A percentile compares a stretch with the other conserved stretches of the same genome.
Evolutionary conservation across 2,329 filamentous ascomycete genomes (phyloP).

Genomic region (Falciphora oryzae): DNA sequence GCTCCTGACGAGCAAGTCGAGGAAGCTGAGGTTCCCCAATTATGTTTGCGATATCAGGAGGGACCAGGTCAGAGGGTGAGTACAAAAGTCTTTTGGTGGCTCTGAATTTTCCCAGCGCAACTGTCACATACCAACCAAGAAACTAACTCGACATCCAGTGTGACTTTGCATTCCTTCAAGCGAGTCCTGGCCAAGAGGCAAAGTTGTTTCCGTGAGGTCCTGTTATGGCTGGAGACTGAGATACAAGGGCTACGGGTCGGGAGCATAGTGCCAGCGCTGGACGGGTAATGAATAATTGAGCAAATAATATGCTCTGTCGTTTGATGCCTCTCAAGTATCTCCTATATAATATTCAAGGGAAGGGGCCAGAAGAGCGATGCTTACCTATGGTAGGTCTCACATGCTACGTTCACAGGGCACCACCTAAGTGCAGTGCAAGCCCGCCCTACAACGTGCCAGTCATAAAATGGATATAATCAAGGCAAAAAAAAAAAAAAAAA

Average conservation of each 20-base stretch:
- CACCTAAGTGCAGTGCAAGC: too few relatives aligned
- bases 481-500: too few relatives aligned
- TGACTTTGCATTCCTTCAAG: conserved; percentile 65
- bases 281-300: background rate
- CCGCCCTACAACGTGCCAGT: too few relatives aligned
- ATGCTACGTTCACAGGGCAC: too few relatives aligned
- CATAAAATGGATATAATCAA: too few relatives aligned
- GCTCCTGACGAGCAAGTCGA: conserved; percentile 53
- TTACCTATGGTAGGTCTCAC: too few relatives aligned
- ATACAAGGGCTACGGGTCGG: conserved; percentile 28
- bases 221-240: conserved; percentile 61
- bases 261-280: background rate
- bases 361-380: too few relatives aligned
- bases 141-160: conserved; percentile 34
- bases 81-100: conserved; percentile 13
- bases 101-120: too few relatives aligned
- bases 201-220: conserved; percentile 56
- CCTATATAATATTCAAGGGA: too few relatives aligned
- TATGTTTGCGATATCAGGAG: conserved; percentile 57
- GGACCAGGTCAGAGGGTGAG: conserved; percentile 57
- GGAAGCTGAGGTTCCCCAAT: conserved; percentile 37
- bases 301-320: background rate
- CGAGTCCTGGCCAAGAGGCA: conserved; percentile 66
- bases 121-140: background rate
- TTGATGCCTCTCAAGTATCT: too few relatives aligned